Evolutionary conservation across 495 filamentous ascomycete genomes (phyloP).

Genomic region (Hypomontagnella monticulosa): DNA sequence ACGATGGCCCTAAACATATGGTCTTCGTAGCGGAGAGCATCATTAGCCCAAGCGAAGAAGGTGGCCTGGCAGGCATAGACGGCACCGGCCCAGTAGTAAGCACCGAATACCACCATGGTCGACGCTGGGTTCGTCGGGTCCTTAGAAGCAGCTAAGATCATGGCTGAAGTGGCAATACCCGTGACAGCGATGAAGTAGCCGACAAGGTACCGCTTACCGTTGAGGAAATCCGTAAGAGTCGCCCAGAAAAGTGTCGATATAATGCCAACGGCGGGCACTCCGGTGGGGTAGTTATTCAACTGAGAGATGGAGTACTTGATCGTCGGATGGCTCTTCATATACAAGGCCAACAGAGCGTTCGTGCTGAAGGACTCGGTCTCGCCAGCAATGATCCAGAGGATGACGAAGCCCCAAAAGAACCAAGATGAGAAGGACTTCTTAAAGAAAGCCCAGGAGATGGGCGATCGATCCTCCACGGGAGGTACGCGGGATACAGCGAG

Average conservation of each 20-base stretch:
- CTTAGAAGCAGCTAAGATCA: constrained; percentile 58
- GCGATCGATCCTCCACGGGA: constrained; percentile 44
- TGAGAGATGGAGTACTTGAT: constrained; percentile 55
- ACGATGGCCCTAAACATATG: constrained; percentile 57
- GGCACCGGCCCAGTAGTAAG: constrained; percentile 64
- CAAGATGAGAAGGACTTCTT: constrained; percentile 54
- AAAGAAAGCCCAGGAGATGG: constrained; percentile 51
- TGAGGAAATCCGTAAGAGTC: constrained; percentile 61
- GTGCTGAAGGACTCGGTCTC: constrained; percentile 62
- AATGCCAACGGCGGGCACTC: constrained; percentile 60
- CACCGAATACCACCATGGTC: constrained; percentile 53
- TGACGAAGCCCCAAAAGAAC: constrained; percentile 62
- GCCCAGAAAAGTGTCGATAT: constrained; percentile 64
- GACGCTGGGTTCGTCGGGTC: constrained; percentile 46
- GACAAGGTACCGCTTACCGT: constrained; percentile 60
- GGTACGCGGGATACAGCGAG: constrained; percentile 57
- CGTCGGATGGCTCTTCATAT: constrained; percentile 52
- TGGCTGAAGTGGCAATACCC: constrained; percentile 56
- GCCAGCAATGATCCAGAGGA: constrained; percentile 60
- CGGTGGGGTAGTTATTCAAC: constrained; percentile 60
- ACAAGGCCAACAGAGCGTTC: constrained; percentile 58
- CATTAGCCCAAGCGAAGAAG: constrained; percentile 71
- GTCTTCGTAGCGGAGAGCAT: constrained; percentile 60
- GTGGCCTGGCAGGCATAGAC: constrained; percentile 68
- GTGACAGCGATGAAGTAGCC: constrained; percentile 64